Conservation (phyloP, 371 early-diverging fungal genomes). For the Mycotypha africana region DNA sequence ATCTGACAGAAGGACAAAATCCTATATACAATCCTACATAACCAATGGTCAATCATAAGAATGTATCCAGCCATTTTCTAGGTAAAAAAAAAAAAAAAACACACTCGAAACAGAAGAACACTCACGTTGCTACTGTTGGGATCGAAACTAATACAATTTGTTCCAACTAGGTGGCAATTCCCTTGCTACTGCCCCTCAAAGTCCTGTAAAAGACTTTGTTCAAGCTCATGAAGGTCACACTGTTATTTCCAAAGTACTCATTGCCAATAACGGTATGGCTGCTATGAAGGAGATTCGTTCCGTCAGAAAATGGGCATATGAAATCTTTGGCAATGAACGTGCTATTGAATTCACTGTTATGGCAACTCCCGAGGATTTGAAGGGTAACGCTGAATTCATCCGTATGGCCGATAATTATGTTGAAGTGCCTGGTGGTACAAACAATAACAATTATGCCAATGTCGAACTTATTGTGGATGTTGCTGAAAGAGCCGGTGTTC, state of each 20-base stretch:
- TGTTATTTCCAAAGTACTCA: conserved; percentile 85
- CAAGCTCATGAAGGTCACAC: conserved; percentile 79
- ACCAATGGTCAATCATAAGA: conserved; percentile 18
- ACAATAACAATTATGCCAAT: conserved; percentile 98
- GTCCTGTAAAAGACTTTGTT: conserved; percentile 70
- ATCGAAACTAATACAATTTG: too few species aligned
- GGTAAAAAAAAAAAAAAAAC: too few species aligned
- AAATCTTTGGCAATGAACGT: conserved; percentile 94
- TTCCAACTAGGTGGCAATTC: conserved; percentile 54
- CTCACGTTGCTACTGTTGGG: too few species aligned
- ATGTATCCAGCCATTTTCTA: conserved; percentile 20
- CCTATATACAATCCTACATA: too few species aligned
- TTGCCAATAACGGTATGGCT: conserved; percentile 99
- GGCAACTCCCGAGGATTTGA: conserved; percentile 97
- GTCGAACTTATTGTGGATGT: conserved; percentile 96
- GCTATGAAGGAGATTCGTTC: conserved; percentile 99
- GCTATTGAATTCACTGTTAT: conserved; percentile 97
- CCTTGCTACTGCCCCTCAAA: conserved; percentile 48
- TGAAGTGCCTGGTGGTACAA: conserved; percentile 94
- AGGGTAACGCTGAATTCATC: conserved; percentile 96
- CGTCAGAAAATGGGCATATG: conserved; percentile 97
- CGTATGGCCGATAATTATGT: conserved; percentile 98
- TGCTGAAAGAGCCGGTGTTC: conserved; percentile 92
- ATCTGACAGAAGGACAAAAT: too few species aligned
- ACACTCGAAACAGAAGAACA: too few species aligned